Evolutionary conservation across 2,329 filamentous ascomycete species (phyloP), one percentile per base, ranked within the genome.

Genomic region (Phoma sp.): DNA sequence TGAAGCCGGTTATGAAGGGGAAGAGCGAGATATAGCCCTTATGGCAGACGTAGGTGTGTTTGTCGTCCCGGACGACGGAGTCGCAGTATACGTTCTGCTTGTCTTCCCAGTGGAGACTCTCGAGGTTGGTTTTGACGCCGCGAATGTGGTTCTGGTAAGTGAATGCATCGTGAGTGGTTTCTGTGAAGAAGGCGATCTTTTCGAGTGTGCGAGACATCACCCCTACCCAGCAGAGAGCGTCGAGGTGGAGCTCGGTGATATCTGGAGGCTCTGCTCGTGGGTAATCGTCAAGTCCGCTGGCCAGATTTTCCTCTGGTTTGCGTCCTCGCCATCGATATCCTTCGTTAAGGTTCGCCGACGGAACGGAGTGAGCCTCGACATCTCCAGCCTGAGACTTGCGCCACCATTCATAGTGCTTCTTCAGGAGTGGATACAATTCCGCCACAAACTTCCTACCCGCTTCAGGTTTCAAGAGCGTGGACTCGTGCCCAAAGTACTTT

Each of bases 201-300:
- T 86, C 83, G 38, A 98, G 84, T 14, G 89, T 88, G 61, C 88
- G 86, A 42, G 90, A 87, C 90, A 96, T 96, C 76, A 96, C 84
- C n/a, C 92, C 93, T 75, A 98, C 90, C 93, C 93, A 98, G 37
- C 90, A 90, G 73, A 98, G 88, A 43, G 97, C 83, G 75, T 98
- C 93, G 20, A 95, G 86, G 74, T 98, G 93, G 45, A 98, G 83
- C 83, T 98, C 93, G 65, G 90, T 92, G 0, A 92, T 91, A 72
- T 96, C 92, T 17, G 93, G 93, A 5, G 93, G 92, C 73, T 95
- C 91, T 7, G 92, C 83, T 30, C 93, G 90, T 36, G 93, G 93
- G 71, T 96, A 98, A 77, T 98, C 93, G 67, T 98, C 93, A 2
- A 98, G 83, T 1, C 93, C 93, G 52, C 91, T 96, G 10, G 93